Evolutionary conservation across 1,139 yeast genomes (phyloP).

Genomic region (Pichia norvegensis): DNA sequence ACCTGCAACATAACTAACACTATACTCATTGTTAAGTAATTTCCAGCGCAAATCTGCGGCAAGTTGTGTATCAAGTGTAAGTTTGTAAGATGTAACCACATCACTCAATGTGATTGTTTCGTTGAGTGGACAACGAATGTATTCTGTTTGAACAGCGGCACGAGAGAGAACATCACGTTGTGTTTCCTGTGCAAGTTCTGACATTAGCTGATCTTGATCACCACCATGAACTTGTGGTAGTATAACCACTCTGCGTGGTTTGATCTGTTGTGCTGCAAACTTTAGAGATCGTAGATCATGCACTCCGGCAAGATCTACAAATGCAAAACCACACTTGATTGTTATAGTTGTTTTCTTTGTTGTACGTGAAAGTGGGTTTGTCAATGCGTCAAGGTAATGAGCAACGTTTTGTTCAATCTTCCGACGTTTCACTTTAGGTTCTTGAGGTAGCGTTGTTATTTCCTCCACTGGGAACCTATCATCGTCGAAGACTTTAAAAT

Average conservation of each 20-base stretch:
- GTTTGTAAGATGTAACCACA: conserved; percentile 59
- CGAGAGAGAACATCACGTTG: conserved; percentile 1
- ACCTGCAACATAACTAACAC: conserved; percentile 79
- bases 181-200: conserved; percentile 18
- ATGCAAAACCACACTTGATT: conserved; percentile 66
- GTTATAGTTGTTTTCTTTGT: conserved; percentile 37
- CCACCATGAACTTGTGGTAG: conserved; percentile 24
- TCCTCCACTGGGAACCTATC: conserved; percentile 30
- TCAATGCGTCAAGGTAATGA: conserved; percentile 49
- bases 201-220: conserved; percentile 15
- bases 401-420: conserved; percentile 15
- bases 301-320: conserved; percentile 74
- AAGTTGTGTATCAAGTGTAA: conserved; percentile 61
- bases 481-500: conserved; percentile 52
- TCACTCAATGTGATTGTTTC: conserved; percentile 47
- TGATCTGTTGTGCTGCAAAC: conserved; percentile 69
- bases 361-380: conserved; percentile 41
- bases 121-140: conserved; percentile 32
- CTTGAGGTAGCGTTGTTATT: conserved; percentile 20
- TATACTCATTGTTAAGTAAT: conserved; percentile 67
- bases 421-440: conserved; percentile 14
- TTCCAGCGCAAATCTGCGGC: conserved; percentile 75
- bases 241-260: conserved; percentile 68
- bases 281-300: conserved; percentile 79
- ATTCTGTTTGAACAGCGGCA: conserved; percentile 19